Percentiles rank a stretch among this genome's conserved stretches.
phyloP scores from a whole-genome alignment of 331 rosid genomes.

The Rosa hybrid region DNA sequence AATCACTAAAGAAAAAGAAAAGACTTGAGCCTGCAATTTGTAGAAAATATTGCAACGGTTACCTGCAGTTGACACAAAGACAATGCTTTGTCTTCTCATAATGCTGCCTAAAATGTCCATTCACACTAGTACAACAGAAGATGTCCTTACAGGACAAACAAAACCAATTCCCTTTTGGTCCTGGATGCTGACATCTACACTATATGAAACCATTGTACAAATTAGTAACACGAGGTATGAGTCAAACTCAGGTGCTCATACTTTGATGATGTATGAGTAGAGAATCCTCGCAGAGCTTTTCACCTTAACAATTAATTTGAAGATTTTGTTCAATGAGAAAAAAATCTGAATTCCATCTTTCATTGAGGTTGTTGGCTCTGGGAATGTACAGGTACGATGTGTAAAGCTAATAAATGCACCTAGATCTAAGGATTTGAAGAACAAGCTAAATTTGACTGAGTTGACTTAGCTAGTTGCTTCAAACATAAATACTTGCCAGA shows the following conservation, averaged over 20 bases:
- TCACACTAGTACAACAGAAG: not conserved
- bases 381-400: not conserved
- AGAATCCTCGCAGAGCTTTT: not conserved
- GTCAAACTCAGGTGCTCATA: not conserved
- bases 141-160: slow-evolving; percentile 2
- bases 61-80: not conserved
- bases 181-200: slow-evolving; percentile 1
- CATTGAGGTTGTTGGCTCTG: not conserved
- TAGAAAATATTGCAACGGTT: not conserved
- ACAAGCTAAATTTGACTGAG: too few relatives aligned
- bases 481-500: slow-evolving; percentile 40
- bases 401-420: not conserved
- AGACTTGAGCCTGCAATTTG: too few relatives aligned
- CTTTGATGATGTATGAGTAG: not conserved
- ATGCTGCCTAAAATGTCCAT: not conserved
- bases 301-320: not conserved
- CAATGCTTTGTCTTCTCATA: not conserved
- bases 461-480: slow-evolving; percentile 26
- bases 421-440: not conserved
- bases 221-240: not conserved
- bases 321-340: not conserved
- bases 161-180: not conserved
- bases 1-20: not conserved
- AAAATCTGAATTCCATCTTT: not conserved
- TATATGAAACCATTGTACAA: not conserved